phyloP scores from a whole-genome alignment of 495 filamentous ascomycete genomes.

The Margaritispora aquatica region DNA sequence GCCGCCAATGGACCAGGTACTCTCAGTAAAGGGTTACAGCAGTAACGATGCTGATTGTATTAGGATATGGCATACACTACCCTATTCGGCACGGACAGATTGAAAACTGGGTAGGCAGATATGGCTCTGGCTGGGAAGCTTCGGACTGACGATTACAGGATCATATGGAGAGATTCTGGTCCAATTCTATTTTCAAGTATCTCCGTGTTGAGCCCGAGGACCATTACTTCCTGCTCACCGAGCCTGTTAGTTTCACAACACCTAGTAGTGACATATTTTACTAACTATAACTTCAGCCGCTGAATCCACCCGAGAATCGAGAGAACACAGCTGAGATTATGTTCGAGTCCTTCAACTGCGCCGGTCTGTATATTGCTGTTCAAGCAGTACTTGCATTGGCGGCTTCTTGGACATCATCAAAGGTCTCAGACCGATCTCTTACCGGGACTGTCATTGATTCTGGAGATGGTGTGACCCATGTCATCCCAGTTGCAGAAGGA shows the following conservation, averaged over 20 bases:
- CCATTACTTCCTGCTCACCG: slow-evolving; percentile 95
- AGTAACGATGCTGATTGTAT: slow-evolving; percentile 22
- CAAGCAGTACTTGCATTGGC: slow-evolving; percentile 95
- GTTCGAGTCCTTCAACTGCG: slow-evolving; percentile 99
- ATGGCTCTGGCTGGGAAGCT: neutral
- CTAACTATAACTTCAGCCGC: slow-evolving; percentile 51
- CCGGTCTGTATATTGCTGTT: slow-evolving; percentile 96
- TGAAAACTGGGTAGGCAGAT: slow-evolving; percentile 78
- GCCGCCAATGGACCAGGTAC: slow-evolving; percentile 76
- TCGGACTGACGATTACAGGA: slow-evolving; percentile 48
- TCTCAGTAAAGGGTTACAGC: neutral
- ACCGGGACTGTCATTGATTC: slow-evolving; percentile 98
- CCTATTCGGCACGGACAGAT: slow-evolving; percentile 96
- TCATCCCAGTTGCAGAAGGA: slow-evolving; percentile 96
- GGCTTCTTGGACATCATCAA: slow-evolving; percentile 96
- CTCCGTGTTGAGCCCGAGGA: slow-evolving; percentile 96
- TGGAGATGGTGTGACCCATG: slow-evolving; percentile 96
- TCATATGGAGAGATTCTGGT: slow-evolving; percentile 99
- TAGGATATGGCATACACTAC: slow-evolving; percentile 92
- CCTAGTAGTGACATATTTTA: neutral
- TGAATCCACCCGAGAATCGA: slow-evolving; percentile 97
- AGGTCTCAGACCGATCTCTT: slow-evolving; percentile 93
- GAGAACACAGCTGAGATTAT: slow-evolving; percentile 99
- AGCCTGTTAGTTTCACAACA: slow-evolving; percentile 63
- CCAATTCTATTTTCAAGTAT: slow-evolving; percentile 99